phyloP scores from a whole-genome alignment of 2,329 filamentous ascomycete species.

The Colletotrichum sp. region DNA sequence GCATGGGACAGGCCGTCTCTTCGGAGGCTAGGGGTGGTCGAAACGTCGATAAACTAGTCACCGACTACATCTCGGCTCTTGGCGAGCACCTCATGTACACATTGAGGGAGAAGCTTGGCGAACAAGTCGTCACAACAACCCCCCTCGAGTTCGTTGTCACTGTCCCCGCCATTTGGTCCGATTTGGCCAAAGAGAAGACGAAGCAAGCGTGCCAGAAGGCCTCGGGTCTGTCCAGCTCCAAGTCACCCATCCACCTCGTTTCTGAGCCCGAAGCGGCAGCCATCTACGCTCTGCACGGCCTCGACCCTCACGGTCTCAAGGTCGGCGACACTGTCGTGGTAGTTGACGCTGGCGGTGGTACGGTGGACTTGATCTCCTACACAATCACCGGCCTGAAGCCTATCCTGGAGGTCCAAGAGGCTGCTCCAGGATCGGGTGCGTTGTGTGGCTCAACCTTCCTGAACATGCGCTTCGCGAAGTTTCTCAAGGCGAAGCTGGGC shows the following conservation, averaged over 20 bases:
- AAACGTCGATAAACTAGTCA: constrained; percentile 44
- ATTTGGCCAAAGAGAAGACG: constrained; percentile 57
- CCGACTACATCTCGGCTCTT: constrained; percentile 54
- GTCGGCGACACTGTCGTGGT: constrained; percentile 55
- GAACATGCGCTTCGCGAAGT: constrained; percentile 51
- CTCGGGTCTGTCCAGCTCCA: constrained; percentile 30
- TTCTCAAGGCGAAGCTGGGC: constrained; percentile 47
- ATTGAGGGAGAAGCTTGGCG: constrained; percentile 46
- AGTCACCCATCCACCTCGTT: constrained; percentile 46
- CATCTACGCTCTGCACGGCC: constrained; percentile 50
- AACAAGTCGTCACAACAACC: constrained; percentile 44
- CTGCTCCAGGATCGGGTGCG: constrained; percentile 52
- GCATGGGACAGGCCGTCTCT: constrained; percentile 33
- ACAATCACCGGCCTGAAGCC: constrained; percentile 49
- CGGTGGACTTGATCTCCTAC: constrained; percentile 60
- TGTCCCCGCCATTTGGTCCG: constrained; percentile 65
- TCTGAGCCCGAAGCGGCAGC: constrained; percentile 61
- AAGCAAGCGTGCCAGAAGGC: constrained; percentile 47
- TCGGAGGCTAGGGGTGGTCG: constrained; percentile 33
- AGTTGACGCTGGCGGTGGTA: constrained; percentile 60
- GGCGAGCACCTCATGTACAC: constrained; percentile 52
- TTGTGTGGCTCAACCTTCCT: constrained; percentile 56
- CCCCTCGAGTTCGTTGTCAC: constrained; percentile 61
- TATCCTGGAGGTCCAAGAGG: constrained; percentile 51
- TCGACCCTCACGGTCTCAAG: constrained; percentile 45